These are phyloP conservation scores for Luffa aegyptiaca DNA, from an alignment of 306 rosid genomes.

Conservation along the genomic window DNA sequence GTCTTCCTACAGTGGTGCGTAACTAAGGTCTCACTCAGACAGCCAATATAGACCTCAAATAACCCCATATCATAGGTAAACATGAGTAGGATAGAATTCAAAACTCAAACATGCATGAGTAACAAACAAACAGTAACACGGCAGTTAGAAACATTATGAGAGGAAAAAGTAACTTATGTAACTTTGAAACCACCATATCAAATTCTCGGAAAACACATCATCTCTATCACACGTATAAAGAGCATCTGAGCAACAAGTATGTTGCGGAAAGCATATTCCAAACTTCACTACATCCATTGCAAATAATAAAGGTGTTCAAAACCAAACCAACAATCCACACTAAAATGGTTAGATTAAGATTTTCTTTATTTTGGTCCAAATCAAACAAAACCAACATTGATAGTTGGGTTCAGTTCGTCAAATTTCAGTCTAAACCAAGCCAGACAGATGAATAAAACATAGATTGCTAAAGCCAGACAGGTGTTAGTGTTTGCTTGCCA, in stretches of 20 bases:
- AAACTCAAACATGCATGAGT: background rate
- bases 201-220: background rate
- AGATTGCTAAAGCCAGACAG: background rate
- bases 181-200: background rate
- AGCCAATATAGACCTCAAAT: background rate
- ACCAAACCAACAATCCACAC: background rate
- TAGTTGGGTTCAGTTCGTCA: background rate
- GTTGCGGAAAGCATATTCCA: background rate
- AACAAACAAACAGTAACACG: background rate
- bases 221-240: background rate
- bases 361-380: background rate
- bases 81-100: background rate
- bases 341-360: background rate
- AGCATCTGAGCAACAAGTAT: background rate
- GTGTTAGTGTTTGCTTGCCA: no score
- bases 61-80: background rate
- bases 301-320: background rate
- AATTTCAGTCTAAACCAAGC: background rate
- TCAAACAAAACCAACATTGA: background rate
- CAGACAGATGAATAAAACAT: background rate
- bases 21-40: slow-evolving; percentile 5
- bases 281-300: slow-evolving; percentile 2
- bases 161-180: background rate
- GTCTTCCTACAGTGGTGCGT: background rate
- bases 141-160: background rate